Evolutionary conservation across 169 alveolate species (phyloP).

Genomic region (Plasmodium blacklocki): DNA sequence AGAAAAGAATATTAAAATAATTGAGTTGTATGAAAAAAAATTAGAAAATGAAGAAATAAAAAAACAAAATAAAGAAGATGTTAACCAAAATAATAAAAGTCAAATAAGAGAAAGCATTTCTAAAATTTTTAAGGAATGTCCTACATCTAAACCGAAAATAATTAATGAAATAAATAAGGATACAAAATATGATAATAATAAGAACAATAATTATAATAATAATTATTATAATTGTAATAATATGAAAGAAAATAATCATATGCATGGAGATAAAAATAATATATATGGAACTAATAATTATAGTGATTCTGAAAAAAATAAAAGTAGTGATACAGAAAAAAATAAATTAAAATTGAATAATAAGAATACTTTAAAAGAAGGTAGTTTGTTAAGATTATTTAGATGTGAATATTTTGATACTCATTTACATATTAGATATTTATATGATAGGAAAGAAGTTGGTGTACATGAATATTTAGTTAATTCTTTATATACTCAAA

Average conservation of each 20-base stretch:
- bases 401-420: conserved; percentile 93
- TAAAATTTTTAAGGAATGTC: conserved; percentile 35
- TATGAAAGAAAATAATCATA: neutral
- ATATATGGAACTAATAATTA: neutral
- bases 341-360: conserved; percentile 8
- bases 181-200: neutral
- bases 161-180: conserved; percentile 34
- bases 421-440: conserved; percentile 90
- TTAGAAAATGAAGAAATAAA: conserved; percentile 11
- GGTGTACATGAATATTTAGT: conserved; percentile 94
- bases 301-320: neutral
- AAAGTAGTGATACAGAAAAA: neutral
- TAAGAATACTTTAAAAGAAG: conserved; percentile 79
- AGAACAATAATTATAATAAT: neutral
- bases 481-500: conserved; percentile 89
- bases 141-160: conserved; percentile 54
- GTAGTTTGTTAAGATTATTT: conserved; percentile 89
- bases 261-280: too few relatives aligned
- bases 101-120: conserved; percentile 53
- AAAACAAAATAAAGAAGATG: neutral
- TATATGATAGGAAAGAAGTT: conserved; percentile 89
- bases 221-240: neutral
- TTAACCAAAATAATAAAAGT: neutral
- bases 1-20: conserved; percentile 5
- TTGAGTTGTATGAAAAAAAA: conserved; percentile 13